Base-by-base conservation (phyloP, 2,329 filamentous ascomycete species). In the Cladosporium colombiae region DNA sequence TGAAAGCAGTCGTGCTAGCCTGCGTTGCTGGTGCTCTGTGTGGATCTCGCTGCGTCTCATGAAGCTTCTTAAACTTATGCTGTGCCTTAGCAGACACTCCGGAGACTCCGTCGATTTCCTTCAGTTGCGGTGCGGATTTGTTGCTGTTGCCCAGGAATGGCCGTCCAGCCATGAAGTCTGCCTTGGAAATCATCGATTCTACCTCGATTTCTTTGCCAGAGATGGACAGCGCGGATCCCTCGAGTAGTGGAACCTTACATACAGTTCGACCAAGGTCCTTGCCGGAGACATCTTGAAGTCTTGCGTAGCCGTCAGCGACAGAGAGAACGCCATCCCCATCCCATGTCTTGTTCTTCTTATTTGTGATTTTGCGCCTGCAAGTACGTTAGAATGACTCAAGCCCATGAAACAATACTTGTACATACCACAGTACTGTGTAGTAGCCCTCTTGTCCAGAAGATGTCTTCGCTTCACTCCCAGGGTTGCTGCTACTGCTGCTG, bases 331-430 rank as follows among this genome's bases (percentile, higher is more conserved):
- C 89, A 76, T 92, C 89, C 2, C 89, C 89, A 72, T 91, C 89
- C 89, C 89, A 92, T 5, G 88, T 91, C 75, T 91, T 91, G 76
- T 91, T 86, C 78, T 91, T 92, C 76, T 91, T 91, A 6, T 80
- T 84, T 0, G 88, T 90, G 61, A 84, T 85, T 75, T 90, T 91
- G 23, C 89, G 86, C 89, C 86, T 87, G 37, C 13, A 6, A 14
- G 18, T 33, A n/a, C 1, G n/a, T 69, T 29, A 68, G 58, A 37
- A 29, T 33, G 5, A 23, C 7, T 27, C 14, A 11, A 31, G 13
- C 23, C n/a, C 21, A 37, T 6, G 37, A 2, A 49, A 0, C n/a
- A 37, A 5, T 13, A 49, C 0, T 21, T 21, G 7, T 10, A 61
- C 67, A 35, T 68, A 73, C 73, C 81, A 83, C 18, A 83, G 67